A percentile compares a stretch with the other conserved stretches of the same genome.
phyloP scores from a whole-genome alignment of 2,329 filamentous ascomycete species.

The Orbilia oligospora region DNA sequence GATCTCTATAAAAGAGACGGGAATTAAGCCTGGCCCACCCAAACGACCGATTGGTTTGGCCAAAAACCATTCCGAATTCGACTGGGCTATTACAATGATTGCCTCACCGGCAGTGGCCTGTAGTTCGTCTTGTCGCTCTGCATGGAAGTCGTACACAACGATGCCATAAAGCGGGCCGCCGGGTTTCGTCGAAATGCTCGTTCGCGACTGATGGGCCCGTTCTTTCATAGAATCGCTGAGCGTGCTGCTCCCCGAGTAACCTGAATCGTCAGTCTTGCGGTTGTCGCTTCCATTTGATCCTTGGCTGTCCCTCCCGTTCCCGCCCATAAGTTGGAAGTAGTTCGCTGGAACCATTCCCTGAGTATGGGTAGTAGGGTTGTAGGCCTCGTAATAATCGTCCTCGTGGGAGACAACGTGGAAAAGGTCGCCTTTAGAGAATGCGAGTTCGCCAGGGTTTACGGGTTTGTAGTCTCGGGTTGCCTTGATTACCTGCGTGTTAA shows the following conservation, averaged over 20 bases:
- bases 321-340: conserved; percentile 92
- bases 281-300: conserved; percentile 73
- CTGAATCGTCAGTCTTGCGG: conserved; percentile 82
- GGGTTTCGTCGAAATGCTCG: conserved; percentile 67
- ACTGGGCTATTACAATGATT: conserved; percentile 98
- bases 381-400: conserved; percentile 99
- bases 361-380: conserved; percentile 89
- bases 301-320: conserved; percentile 89
- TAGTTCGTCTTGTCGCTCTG: conserved; percentile 93
- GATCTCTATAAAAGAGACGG: conserved; percentile 96
- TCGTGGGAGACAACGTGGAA: conserved; percentile 98
- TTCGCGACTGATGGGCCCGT: conserved; percentile 60
- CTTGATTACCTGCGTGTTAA: conserved; percentile 83
- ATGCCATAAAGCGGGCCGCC: conserved; percentile 96
- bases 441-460: conserved; percentile 81
- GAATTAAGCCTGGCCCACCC: conserved; percentile 95
- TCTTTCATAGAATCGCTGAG: conserved; percentile 64
- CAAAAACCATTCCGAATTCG: conserved; percentile 98
- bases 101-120: conserved; percentile 95
- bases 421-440: conserved; percentile 95
- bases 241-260: conserved; percentile 76
- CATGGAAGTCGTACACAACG: conserved; percentile 96
- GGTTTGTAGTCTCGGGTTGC: conserved; percentile 94
- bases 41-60: conserved; percentile 98
- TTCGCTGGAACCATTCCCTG: conserved; percentile 92